Conservation (phyloP, 2,329 filamentous ascomycete genomes). For the Lachnellula willkommii region DNA sequence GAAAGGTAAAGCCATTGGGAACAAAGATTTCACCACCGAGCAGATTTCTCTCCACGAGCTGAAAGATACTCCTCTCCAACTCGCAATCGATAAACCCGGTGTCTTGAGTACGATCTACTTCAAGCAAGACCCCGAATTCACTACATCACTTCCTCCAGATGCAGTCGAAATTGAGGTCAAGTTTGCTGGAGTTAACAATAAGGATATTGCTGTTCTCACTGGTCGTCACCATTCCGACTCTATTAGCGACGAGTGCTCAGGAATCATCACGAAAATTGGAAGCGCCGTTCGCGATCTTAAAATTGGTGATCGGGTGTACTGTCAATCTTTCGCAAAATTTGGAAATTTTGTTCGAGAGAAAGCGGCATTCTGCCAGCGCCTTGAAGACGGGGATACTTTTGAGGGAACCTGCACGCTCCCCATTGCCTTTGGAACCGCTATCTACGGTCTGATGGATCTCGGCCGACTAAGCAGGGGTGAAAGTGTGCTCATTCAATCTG, state of each 20-base stretch:
- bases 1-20: not conserved
- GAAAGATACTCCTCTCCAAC: no score
- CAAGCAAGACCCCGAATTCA: no score
- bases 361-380: not conserved
- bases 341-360: not conserved
- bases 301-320: not conserved
- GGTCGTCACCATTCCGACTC: not conserved
- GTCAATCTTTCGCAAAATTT: not conserved
- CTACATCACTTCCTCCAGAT: no score
- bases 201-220: constrained; percentile 33
- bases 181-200: constrained; percentile 37
- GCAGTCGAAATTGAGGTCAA: constrained; percentile 30
- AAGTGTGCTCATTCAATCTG: constrained; percentile 19
- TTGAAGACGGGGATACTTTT: not conserved
- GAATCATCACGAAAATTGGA: not conserved
- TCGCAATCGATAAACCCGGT: no score
- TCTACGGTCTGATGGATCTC: constrained; percentile 30
- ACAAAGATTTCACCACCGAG: no score
- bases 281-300: not conserved
- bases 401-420: constrained; percentile 14
- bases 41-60: no score
- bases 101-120: no score
- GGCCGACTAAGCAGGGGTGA: constrained; percentile 23
- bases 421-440: constrained; percentile 29
- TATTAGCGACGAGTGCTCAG: not conserved